Conservation (phyloP, 2,329 filamentous ascomycete genomes). For the Trichoderma hamatum region DNA sequence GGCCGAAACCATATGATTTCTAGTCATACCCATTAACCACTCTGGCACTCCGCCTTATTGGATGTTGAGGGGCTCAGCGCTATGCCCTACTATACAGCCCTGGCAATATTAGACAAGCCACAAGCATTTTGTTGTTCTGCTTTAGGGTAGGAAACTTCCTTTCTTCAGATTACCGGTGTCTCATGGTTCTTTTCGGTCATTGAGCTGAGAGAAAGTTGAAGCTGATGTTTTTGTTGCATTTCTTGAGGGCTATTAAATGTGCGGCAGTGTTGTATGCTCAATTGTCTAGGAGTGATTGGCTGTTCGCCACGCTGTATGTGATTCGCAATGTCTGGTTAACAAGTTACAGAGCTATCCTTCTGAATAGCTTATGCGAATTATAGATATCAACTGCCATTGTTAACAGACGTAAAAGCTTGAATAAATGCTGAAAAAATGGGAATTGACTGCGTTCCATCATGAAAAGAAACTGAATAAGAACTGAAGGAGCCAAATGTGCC, state of each 20-base stretch:
- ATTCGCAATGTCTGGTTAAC: not conserved
- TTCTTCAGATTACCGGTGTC: not conserved
- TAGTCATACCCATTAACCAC: constrained; percentile 27
- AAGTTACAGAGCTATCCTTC: too few species aligned
- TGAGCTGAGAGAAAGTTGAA: not conserved
- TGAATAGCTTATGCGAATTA: not conserved
- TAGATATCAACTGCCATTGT: not conserved
- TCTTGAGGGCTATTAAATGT: not conserved
- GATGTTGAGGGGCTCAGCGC: not conserved
- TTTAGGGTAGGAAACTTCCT: not conserved
- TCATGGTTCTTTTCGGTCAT: not conserved
- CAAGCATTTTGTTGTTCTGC: not conserved
- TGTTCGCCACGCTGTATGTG: not conserved
- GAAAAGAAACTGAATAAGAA: not conserved
- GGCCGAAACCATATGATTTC: constrained; percentile 26
- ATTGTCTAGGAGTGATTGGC: not conserved
- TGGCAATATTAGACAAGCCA: too few species aligned
- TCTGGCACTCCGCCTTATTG: constrained; percentile 24
- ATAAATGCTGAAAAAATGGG: not conserved
- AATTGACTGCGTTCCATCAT: not conserved
- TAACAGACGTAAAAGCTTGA: too few species aligned
- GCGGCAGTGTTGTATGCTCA: not conserved
- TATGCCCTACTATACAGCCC: not conserved
- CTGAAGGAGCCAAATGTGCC: not conserved
- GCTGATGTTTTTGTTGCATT: not conserved